Evolutionary conservation across 176 grass and related monocot species (phyloP).

Genomic region (Dendrocalamus sinicus): DNA sequence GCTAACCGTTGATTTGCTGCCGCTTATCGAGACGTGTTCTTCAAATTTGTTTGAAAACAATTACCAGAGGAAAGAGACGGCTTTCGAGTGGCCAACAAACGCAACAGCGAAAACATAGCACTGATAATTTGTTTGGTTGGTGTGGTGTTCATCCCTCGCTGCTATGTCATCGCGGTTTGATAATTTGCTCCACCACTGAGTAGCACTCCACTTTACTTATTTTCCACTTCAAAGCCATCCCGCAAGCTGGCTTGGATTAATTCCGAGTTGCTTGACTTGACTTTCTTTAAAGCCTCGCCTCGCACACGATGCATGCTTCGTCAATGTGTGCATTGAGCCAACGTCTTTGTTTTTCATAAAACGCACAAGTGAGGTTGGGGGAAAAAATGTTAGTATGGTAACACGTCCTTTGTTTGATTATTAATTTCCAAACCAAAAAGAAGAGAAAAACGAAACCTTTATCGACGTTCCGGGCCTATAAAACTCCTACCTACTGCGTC

Average conservation of each 20-base stretch:
- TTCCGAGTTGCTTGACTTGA: background rate
- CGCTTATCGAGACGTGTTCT: slow-evolving; percentile 12
- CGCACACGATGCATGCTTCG: background rate
- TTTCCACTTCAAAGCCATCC: slow-evolving; percentile 20
- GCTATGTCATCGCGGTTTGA: background rate
- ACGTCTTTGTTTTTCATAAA: background rate
- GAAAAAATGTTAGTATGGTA: background rate
- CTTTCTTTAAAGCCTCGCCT: background rate
- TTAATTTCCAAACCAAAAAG: background rate
- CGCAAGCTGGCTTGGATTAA: background rate
- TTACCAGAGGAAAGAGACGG: slow-evolving; percentile 20
- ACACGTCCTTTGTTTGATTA: background rate
- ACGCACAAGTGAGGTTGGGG: background rate
- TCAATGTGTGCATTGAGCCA: background rate
- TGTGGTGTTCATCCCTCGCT: background rate
- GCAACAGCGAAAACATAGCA: no score
- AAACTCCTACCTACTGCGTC: slow-evolving; percentile 47
- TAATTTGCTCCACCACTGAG: background rate
- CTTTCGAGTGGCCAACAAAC: background rate
- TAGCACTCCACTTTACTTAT: slow-evolving; percentile 21
- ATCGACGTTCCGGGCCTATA: slow-evolving; percentile 32
- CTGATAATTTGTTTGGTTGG: background rate
- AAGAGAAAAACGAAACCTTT: background rate
- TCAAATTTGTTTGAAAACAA: slow-evolving; percentile 16
- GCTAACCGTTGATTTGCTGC: background rate